Conservation (phyloP, 2,329 filamentous ascomycete species). For the Phyllosticta paracitricarpa region DNA sequence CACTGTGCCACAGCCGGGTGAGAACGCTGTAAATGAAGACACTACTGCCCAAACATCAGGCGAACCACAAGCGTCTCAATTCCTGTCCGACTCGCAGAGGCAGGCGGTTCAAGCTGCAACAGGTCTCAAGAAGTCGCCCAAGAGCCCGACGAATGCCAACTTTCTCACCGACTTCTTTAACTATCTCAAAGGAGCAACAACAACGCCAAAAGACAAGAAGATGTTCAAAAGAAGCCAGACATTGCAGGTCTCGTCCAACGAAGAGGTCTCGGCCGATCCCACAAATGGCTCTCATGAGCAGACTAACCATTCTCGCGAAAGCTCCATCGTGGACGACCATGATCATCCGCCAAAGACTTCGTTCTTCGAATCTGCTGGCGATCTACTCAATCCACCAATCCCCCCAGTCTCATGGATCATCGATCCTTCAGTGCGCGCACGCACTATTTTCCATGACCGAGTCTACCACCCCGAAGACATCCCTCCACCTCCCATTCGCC, state of each 20-base stretch:
- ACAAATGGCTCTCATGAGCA: not conserved
- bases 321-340: conserved; percentile 38
- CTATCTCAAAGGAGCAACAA: conserved; percentile 43
- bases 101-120: conserved; percentile 29
- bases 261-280: conserved; percentile 5
- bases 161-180: conserved; percentile 6
- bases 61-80: conserved; percentile 23
- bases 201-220: conserved; percentile 58
- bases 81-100: conserved; percentile 18
- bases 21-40: conserved; percentile 57
- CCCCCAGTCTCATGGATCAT: conserved; percentile 73
- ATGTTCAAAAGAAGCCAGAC: conserved; percentile 60
- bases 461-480: conserved; percentile 93
- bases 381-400: conserved; percentile 81
- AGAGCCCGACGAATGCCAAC: not conserved
- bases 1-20: conserved; percentile 62
- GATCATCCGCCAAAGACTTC: conserved; percentile 78
- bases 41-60: conserved; percentile 37
- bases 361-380: conserved; percentile 89
- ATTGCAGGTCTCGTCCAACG: conserved; percentile 37
- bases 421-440: conserved; percentile 68
- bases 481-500: conserved; percentile 59
- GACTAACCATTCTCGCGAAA: conserved; percentile 1
- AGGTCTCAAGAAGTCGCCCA: conserved; percentile 22
- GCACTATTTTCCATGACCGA: conserved; percentile 93